Conservation (phyloP, 345 rosid genomes). For the Euphorbia pulcherrima region DNA sequence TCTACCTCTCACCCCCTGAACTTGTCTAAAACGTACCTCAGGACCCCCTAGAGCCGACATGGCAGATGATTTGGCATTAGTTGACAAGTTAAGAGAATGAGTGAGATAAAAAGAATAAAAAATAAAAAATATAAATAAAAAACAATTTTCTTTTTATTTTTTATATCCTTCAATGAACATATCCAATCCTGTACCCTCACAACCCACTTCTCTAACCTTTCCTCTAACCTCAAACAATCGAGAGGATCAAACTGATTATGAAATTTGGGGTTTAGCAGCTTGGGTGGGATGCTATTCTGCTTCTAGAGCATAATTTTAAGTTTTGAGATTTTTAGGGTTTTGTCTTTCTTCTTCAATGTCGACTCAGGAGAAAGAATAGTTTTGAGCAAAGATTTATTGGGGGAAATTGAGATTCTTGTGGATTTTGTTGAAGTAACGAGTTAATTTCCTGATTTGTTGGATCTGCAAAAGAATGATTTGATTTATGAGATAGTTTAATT, state of each 20-base stretch:
- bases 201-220: too few species aligned
- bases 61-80: too few species aligned
- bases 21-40: too few species aligned
- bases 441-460: slow-evolving; percentile 38
- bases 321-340: slow-evolving; percentile 41
- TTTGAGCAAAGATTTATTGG: slow-evolving; percentile 30
- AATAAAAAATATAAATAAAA: too few species aligned
- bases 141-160: too few species aligned
- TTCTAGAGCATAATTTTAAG: slow-evolving; percentile 42
- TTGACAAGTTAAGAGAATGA: too few species aligned
- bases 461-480: slow-evolving; percentile 42
- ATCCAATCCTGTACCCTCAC: too few species aligned
- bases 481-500: slow-evolving; percentile 44
- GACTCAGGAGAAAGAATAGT: slow-evolving; percentile 12
- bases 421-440: slow-evolving; percentile 27
- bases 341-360: slow-evolving; percentile 18
- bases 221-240: too few species aligned
- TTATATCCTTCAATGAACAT: too few species aligned
- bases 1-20: too few species aligned
- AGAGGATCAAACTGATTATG: slow-evolving; percentile 28
- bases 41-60: too few species aligned
- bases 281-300: slow-evolving; percentile 68
- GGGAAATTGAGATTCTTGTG: slow-evolving; percentile 37
- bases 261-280: slow-evolving; percentile 33
- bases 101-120: too few species aligned